phyloP scores from a whole-genome alignment of 495 filamentous ascomycete genomes.

The Pyrenula aspistea region DNA sequence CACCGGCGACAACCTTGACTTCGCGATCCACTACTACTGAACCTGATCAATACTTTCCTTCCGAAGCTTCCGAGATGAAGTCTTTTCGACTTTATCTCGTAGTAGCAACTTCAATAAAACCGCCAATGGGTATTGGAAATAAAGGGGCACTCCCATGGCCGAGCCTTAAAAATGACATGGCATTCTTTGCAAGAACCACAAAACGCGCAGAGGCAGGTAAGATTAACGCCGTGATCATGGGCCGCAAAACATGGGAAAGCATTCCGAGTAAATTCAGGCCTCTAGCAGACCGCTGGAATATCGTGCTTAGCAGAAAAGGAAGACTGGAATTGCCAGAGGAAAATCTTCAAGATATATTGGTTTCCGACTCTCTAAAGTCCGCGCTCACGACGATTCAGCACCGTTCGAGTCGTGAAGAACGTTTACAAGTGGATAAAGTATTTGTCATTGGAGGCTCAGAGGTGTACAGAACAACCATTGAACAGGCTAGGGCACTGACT shows the following conservation, averaged over 20 bases:
- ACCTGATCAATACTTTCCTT: not conserved
- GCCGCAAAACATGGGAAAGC: conserved; percentile 87
- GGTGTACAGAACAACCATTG: conserved; percentile 64
- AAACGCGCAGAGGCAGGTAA: conserved; percentile 36
- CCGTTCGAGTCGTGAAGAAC: not conserved
- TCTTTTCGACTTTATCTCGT: conserved; percentile 55
- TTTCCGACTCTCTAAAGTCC: conserved; percentile 36
- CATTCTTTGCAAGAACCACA: conserved; percentile 85
- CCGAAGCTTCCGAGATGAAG: not conserved
- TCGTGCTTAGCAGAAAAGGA: conserved; percentile 54
- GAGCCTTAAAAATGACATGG: conserved; percentile 76
- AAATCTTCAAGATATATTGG: conserved; percentile 21
- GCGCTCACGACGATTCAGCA: conserved; percentile 34
- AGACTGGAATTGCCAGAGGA: not conserved
- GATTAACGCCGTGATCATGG: conserved; percentile 85
- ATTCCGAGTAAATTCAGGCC: conserved; percentile 71
- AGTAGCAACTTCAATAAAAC: conserved; percentile 45
- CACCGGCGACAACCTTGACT: conserved; percentile 15
- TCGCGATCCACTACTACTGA: not conserved
- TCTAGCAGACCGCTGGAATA: conserved; percentile 61
- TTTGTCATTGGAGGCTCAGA: conserved; percentile 88
- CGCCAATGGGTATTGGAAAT: conserved; percentile 74
- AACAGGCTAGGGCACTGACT: not conserved
- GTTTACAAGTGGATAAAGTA: conserved; percentile 30
- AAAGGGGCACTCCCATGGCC: conserved; percentile 80